Evolutionary conservation across 495 filamentous ascomycete species (phyloP), one percentile per base, ranked within the genome.

Genomic region (Aspergillus indologenus): DNA sequence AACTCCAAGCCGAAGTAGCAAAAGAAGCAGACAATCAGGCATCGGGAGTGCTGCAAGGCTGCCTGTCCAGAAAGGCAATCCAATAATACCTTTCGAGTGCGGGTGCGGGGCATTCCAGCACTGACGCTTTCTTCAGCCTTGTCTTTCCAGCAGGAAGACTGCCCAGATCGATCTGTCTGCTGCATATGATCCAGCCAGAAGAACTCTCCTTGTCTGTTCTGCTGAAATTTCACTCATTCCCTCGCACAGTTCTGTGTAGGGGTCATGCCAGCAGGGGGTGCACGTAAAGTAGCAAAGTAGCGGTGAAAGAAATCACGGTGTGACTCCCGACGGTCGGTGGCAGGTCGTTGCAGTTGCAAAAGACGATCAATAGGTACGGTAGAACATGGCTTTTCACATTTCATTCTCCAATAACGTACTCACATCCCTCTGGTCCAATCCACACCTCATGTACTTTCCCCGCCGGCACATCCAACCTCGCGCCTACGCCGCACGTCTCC

Each of bases 371-470:
- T n/a, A n/a, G n/a, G n/a, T n/a, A n/a, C n/a, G n/a, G n/a, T n/a
- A n/a, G n/a, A n/a, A n/a, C n/a, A n/a, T n/a, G n/a, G n/a, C n/a
- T n/a, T 29, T 9, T 29, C 26, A 29, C 49, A 56, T 7, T 17
- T 4, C 45, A 91, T 68, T 91, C 90, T 19, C 91, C 91, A 71
- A 94, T 91, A 20, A 93, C 88, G 77, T 90, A 91, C 43, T 89
- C 91, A 73, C 91, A 95, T 0, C 91, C 91, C 54, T 86, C 78
- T 1, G 68, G 43, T 0, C 91, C 90, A 62, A 92, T 85, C 91
- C 90, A 94, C 19, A 94, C 90, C 77, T 94, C 90, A 73, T 94
- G 91, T 11, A 83, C 56, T 45, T 84, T 81, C 0, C 80, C 79
- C 1, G 88, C 87, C 8, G 87, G 87, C 3, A 95, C 89, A 73